phyloP scores from a whole-genome alignment of 2,329 filamentous ascomycete species.

The Neurospora sp. region DNA sequence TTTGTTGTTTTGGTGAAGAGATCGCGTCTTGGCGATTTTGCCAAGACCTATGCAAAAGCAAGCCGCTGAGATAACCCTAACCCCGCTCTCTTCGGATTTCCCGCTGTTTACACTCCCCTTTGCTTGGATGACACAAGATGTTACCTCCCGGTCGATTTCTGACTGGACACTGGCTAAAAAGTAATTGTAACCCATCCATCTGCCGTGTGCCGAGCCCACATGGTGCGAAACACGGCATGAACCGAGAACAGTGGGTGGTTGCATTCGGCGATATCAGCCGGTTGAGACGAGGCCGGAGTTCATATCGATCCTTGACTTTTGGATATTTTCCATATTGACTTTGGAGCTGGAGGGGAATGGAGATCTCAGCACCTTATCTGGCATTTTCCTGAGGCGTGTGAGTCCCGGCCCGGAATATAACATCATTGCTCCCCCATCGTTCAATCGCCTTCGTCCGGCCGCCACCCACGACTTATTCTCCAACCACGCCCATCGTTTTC shows the following conservation, averaged over 20 bases:
- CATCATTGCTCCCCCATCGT: no score
- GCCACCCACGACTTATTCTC: no score
- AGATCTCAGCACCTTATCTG: not conserved
- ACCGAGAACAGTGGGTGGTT: not conserved
- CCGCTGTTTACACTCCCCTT: not conserved
- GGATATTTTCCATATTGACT: not conserved
- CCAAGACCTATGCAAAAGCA: not conserved
- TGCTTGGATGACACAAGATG: not conserved
- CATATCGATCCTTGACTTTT: not conserved
- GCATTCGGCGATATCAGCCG: not conserved
- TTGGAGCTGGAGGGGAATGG: not conserved
- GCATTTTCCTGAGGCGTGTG: not conserved
- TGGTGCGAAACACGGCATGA: not conserved
- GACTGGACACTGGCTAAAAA: not conserved
- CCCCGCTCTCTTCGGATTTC: not conserved
- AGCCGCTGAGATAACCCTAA: not conserved
- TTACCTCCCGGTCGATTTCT: not conserved
- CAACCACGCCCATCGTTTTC: no score
- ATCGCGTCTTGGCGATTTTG: not conserved
- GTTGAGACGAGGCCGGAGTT: not conserved
- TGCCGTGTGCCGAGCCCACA: not conserved
- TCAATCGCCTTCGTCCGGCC: no score
- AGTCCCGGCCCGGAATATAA: no score
- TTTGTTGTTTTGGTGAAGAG: not conserved
- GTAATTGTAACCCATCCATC: accelerated